Percentiles rank a stretch among this genome's conserved stretches.
Evolutionary conservation across 805 yeast species (phyloP).

Genomic region (Candida suzukii): DNA sequence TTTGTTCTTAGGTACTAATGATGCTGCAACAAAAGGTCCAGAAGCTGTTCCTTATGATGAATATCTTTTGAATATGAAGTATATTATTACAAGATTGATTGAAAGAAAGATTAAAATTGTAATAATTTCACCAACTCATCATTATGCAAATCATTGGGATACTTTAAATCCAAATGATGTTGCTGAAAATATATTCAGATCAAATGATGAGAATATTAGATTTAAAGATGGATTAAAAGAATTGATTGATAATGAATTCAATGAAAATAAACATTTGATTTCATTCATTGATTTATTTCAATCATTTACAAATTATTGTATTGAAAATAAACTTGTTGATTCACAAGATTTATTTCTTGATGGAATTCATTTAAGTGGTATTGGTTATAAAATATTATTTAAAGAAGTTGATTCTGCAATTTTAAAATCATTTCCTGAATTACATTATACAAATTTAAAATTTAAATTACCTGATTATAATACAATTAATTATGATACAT

Average conservation of each 20-base stretch:
- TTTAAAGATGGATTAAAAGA: slow-evolving; percentile 45
- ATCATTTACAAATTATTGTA: slow-evolving; percentile 26
- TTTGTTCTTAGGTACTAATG: slow-evolving; percentile 65
- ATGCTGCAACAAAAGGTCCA: slow-evolving; percentile 39
- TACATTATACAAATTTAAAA: slow-evolving; percentile 11
- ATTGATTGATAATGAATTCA: slow-evolving; percentile 34
- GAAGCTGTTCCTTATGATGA: slow-evolving; percentile 47
- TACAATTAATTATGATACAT: slow-evolving; percentile 9
- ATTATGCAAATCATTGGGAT: slow-evolving; percentile 37
- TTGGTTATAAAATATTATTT: slow-evolving; percentile 31
- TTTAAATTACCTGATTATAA: slow-evolving; percentile 16
- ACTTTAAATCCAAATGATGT: slow-evolving; percentile 23
- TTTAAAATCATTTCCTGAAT: slow-evolving; percentile 26
- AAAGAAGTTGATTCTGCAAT: slow-evolving; percentile 26
- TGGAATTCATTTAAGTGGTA: slow-evolving; percentile 39
- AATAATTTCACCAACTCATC: slow-evolving; percentile 56
- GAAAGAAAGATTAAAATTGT: slow-evolving; percentile 41
- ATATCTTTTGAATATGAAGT: slow-evolving; percentile 40
- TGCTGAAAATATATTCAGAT: slow-evolving; percentile 31
- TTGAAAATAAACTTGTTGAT: slow-evolving; percentile 8
- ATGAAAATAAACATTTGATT: slow-evolving; percentile 17
- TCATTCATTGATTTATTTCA: slow-evolving; percentile 54
- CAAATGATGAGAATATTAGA: slow-evolving; percentile 32
- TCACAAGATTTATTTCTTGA: slow-evolving; percentile 24
- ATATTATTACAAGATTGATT: slow-evolving; percentile 32